Evolutionary conservation across 2,329 filamentous ascomycete genomes (phyloP), one percentile per base, ranked within the genome.

Genomic region (Mycosphaerelloides madeirae): DNA sequence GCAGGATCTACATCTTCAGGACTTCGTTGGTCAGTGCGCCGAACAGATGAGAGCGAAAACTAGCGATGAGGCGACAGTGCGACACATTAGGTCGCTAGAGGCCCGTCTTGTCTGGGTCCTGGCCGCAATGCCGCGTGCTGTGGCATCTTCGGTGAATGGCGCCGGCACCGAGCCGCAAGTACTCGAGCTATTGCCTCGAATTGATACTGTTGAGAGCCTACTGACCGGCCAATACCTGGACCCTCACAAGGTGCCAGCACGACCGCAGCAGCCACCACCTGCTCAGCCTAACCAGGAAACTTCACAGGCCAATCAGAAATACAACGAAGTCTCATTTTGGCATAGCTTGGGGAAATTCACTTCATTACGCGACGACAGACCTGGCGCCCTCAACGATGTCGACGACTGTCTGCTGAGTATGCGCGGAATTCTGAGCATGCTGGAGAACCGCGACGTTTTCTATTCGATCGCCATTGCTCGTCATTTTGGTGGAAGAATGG

Each of bases 391-490:
- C 29, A 50, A 75, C 55, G 73, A 77, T 42, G 78, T 87, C 29
- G 83, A 89, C 41, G 76, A 81, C 19, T 77, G 80, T 1, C 70
- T 95, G 22, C 67, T 66, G 3, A 75, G 76, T 40, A 79, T 88
- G 65, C 81, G 87, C 25, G 76, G 76, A 44, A 74, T 91, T 16
- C 75, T 95, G 11, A 85, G 88, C 55, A 84, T 84, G 37, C 79
- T 84, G 18, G 90, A 96, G 68, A 93, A 91, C 59, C 81, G 90
- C 41, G 89, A 96, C 63, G 84, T 95, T 14, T 79, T 96, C 44
- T 95, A 95, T 67, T 93, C 87, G 0, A 84, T 95, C 53, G 87
- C 86, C 7, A 80, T 95, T 43, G 81, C 85, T 13, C 81, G 88
- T 19, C 81, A 90, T 50, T 74, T 89, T 38, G 82, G 85, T 35